These are phyloP conservation scores for Gautieria morchelliformis DNA, from an alignment of 768 basidiomycete genomes.

Conservation along the genomic window DNA sequence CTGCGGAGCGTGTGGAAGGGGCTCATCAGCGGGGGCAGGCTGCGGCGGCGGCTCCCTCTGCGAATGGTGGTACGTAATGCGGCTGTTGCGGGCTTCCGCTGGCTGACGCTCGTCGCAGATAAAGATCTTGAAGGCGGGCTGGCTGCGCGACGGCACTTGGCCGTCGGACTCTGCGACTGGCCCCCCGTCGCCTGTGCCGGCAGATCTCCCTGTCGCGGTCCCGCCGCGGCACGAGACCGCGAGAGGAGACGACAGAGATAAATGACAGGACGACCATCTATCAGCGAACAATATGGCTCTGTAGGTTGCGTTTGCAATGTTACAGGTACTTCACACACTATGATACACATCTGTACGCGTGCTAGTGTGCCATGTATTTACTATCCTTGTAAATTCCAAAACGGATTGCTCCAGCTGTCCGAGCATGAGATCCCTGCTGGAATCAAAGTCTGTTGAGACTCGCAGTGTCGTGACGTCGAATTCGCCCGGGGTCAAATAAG, in stretches of 20 bases:
- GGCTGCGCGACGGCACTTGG: slow-evolving; percentile 74
- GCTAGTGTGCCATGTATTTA: no score
- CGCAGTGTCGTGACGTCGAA: no score
- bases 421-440: no score
- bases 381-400: no score
- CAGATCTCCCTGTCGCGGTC: neutral
- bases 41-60: slow-evolving; percentile 57
- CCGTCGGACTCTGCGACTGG: slow-evolving; percentile 31
- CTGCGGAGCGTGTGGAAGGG: slow-evolving; percentile 56
- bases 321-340: no score
- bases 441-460: no score
- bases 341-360: no score
- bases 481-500: neutral
- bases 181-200: slow-evolving; percentile 35
- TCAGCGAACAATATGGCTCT: neutral
- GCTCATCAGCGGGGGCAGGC: slow-evolving; percentile 44
- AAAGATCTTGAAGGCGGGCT: slow-evolving; percentile 62
- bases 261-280: neutral
- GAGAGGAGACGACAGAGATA: neutral
- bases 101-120: slow-evolving; percentile 34
- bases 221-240: neutral
- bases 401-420: no score
- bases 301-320: no score
- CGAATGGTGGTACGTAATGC: slow-evolving; percentile 43
- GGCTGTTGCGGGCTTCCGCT: no score